A percentile compares a stretch with the other conserved stretches of the same genome.
Evolutionary conservation across 176 grass and related monocot species (phyloP).

Genomic region (Elymus sibiricus): DNA sequence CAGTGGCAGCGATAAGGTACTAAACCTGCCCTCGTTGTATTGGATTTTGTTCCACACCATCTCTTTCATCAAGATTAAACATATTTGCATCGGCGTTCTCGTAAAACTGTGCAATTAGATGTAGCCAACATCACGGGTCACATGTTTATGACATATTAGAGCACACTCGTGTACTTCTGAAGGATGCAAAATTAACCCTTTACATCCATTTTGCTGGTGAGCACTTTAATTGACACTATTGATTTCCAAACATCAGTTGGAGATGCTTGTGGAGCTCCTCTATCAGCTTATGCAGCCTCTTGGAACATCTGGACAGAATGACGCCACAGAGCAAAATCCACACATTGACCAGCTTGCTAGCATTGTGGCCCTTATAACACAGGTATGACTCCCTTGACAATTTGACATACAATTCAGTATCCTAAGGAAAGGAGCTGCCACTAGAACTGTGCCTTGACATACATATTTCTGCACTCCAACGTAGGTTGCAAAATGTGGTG

Average conservation of each 20-base stretch:
- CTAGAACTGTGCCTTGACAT: neutral
- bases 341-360: constrained; percentile 40
- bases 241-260: constrained; percentile 31
- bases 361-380: constrained; percentile 32
- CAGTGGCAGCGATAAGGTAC: constrained; percentile 27
- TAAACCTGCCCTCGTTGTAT: neutral
- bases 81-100: neutral
- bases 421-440: neutral
- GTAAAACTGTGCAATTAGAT: neutral
- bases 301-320: constrained; percentile 36
- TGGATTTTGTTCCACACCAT: neutral
- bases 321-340: constrained; percentile 9
- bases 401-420: neutral
- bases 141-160: constrained; percentile 1
- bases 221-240: constrained; percentile 11
- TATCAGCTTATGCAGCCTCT: constrained; percentile 39
- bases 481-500: constrained; percentile 52
- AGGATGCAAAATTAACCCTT: neutral
- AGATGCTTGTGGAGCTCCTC: constrained; percentile 39
- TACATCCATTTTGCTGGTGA: neutral
- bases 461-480: constrained; percentile 6
- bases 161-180: neutral
- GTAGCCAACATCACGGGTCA: neutral
- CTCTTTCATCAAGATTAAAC: neutral
- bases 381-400: constrained; percentile 31